Conservation (phyloP, 2,329 filamentous ascomycete genomes). For the Fusarium sp. region DNA sequence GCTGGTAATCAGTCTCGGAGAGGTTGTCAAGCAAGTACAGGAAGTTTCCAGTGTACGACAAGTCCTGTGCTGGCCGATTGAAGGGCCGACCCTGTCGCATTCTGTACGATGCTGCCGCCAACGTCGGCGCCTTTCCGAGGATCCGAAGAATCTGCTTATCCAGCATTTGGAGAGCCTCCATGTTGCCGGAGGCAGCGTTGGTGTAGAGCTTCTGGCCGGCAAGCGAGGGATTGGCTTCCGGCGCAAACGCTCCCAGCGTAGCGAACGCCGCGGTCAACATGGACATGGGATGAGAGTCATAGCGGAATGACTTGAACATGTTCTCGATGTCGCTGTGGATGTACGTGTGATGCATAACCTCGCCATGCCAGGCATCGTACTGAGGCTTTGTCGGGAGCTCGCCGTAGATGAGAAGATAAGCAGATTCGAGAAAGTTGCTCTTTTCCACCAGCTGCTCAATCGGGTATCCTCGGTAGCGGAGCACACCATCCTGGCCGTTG, state of each 20-base stretch:
- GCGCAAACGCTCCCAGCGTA: constrained; percentile 65
- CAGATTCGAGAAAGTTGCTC: constrained; percentile 66
- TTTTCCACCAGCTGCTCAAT: constrained; percentile 67
- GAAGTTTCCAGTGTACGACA: constrained; percentile 70
- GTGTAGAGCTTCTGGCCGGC: constrained; percentile 67
- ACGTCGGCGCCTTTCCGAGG: constrained; percentile 66
- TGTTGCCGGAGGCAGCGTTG: constrained; percentile 59
- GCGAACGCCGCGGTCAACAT: constrained; percentile 67
- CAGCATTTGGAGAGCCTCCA: constrained; percentile 59
- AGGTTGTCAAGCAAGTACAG: constrained; percentile 69
- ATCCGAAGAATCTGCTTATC: constrained; percentile 69
- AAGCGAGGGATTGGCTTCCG: constrained; percentile 66
- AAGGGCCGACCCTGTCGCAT: constrained; percentile 68
- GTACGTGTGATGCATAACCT: constrained; percentile 68
- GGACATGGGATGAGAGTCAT: constrained; percentile 68
- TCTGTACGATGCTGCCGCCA: constrained; percentile 67
- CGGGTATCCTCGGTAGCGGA: constrained; percentile 68
- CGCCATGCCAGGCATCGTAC: constrained; percentile 60
- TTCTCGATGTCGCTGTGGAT: constrained; percentile 65
- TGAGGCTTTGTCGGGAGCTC: constrained; percentile 63
- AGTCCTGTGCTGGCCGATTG: constrained; percentile 63
- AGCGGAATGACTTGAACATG: constrained; percentile 67
- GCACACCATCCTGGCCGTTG: constrained; percentile 66
- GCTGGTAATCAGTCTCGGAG: constrained; percentile 62
- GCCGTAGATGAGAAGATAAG: constrained; percentile 67